Percentiles rank a stretch among this genome's conserved stretches.
Evolutionary conservation across 2,329 filamentous ascomycete species (phyloP).

Genomic region (Fusarium sambucinum): DNA sequence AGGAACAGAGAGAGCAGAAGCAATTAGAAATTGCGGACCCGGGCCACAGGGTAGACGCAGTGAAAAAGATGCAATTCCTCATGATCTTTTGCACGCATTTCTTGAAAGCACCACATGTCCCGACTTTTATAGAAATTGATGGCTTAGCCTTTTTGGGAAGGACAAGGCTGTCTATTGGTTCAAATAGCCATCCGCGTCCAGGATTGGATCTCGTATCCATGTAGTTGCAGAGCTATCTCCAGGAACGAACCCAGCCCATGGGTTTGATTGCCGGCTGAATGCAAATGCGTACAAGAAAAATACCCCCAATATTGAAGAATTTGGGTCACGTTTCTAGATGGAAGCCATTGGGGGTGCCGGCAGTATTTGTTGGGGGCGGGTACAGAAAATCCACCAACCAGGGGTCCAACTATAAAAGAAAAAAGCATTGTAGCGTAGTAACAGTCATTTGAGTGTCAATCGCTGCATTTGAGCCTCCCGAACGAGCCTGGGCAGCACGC

Average conservation of each 20-base stretch:
- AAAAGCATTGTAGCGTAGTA: not conserved
- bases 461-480: slow-evolving; percentile 27
- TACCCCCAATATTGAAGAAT: slow-evolving; percentile 42
- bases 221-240: slow-evolving; percentile 14
- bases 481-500: slow-evolving; percentile 6
- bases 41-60: slow-evolving; percentile 4
- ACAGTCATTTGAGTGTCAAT: slow-evolving; percentile 23
- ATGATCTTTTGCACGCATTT: slow-evolving; percentile 14
- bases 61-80: slow-evolving; percentile 11
- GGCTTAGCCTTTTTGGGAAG: slow-evolving; percentile 26
- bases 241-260: slow-evolving; percentile 33
- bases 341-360: slow-evolving; percentile 39
- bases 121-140: slow-evolving; percentile 10
- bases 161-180: slow-evolving; percentile 12
- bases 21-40: slow-evolving; percentile 17
- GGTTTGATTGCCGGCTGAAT: slow-evolving; percentile 21
- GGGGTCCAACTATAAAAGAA: not conserved
- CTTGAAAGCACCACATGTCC: slow-evolving; percentile 14
- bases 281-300: not conserved
- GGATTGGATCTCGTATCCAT: slow-evolving; percentile 34
- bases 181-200: slow-evolving; percentile 12
- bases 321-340: slow-evolving; percentile 11
- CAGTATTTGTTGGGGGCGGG: slow-evolving; percentile 40
- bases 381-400: slow-evolving; percentile 46
- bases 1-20: slow-evolving; percentile 11